Evolutionary conservation across 352 stramenopile species (phyloP).

Genomic region (Salisapilia sapeloensis): DNA sequence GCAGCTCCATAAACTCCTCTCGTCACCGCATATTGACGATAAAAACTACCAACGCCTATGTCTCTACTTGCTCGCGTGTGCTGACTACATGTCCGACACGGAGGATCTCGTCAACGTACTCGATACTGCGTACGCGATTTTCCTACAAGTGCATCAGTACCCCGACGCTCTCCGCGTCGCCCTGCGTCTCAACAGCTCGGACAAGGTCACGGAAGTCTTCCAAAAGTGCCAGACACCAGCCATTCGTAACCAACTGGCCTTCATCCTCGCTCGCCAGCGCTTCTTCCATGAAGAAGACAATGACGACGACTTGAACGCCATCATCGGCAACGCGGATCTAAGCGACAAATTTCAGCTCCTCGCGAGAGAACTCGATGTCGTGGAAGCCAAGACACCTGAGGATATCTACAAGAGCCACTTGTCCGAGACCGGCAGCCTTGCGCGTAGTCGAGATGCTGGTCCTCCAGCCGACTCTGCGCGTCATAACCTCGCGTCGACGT

Average conservation of each 20-base stretch:
- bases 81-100: slow-evolving; percentile 96
- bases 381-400: slow-evolving; percentile 93
- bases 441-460: slow-evolving; percentile 42
- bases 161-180: slow-evolving; percentile 95
- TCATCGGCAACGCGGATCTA: slow-evolving; percentile 95
- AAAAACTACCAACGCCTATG: slow-evolving; percentile 98
- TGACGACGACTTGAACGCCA: slow-evolving; percentile 79
- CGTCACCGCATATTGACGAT: slow-evolving; percentile 89
- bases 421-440: slow-evolving; percentile 87
- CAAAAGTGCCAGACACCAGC: slow-evolving; percentile 48
- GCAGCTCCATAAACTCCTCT: slow-evolving; percentile 88
- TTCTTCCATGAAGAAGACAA: slow-evolving; percentile 91
- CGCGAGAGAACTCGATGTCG: slow-evolving; percentile 93
- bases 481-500: slow-evolving; percentile 97
- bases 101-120: slow-evolving; percentile 90
- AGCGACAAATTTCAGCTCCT: slow-evolving; percentile 94
- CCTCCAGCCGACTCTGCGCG: slow-evolving; percentile 91
- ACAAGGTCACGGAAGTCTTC: slow-evolving; percentile 63
- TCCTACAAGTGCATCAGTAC: slow-evolving; percentile 86
- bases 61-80: slow-evolving; percentile 96
- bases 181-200: slow-evolving; percentile 79
- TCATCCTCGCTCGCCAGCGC: slow-evolving; percentile 91
- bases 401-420: slow-evolving; percentile 99
- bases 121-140: slow-evolving; percentile 91
- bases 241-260: slow-evolving; percentile 86